Percentiles rank a stretch among this genome's conserved stretches.
These are phyloP conservation scores for Coccomyxa subellipsoidea DNA, from an alignment of 163 green algal species.

Conservation along the genomic window DNA sequence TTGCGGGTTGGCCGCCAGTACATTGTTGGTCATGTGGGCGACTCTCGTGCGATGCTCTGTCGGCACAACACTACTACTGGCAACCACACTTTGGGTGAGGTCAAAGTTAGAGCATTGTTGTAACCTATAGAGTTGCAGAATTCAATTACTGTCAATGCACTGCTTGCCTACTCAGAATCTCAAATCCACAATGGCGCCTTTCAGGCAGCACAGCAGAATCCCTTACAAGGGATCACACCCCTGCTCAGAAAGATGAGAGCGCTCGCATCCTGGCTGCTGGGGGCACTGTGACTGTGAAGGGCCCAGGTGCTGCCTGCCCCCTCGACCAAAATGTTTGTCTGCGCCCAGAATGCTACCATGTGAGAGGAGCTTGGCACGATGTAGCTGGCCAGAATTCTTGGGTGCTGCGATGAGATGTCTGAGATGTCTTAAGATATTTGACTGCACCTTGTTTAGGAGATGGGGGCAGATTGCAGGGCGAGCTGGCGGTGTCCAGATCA, in stretches of 20 bases:
- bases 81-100: neutral
- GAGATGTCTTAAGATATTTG: neutral
- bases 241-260: slow-evolving; percentile 80
- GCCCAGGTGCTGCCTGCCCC: neutral
- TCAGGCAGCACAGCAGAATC: neutral
- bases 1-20: slow-evolving; percentile 12
- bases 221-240: slow-evolving; percentile 89
- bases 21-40: slow-evolving; percentile 36
- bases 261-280: slow-evolving; percentile 81
- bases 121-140: neutral
- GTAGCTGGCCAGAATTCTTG: too few relatives aligned
- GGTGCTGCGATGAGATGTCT: too few relatives aligned
- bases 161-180: neutral
- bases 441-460: neutral
- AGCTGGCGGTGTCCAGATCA: slow-evolving; percentile 81
- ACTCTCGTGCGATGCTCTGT: slow-evolving; percentile 42
- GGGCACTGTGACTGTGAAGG: slow-evolving; percentile 66
- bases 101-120: too few relatives aligned
- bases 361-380: too few relatives aligned
- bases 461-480: slow-evolving; percentile 60
- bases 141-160: neutral
- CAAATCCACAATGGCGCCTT: neutral
- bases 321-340: too few relatives aligned
- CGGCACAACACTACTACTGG: neutral
- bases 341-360: too few relatives aligned